A percentile compares a stretch with the other conserved stretches of the same genome.
phyloP scores from a whole-genome alignment of 2,329 filamentous ascomycete genomes.

The Fusarium tricinctum region DNA sequence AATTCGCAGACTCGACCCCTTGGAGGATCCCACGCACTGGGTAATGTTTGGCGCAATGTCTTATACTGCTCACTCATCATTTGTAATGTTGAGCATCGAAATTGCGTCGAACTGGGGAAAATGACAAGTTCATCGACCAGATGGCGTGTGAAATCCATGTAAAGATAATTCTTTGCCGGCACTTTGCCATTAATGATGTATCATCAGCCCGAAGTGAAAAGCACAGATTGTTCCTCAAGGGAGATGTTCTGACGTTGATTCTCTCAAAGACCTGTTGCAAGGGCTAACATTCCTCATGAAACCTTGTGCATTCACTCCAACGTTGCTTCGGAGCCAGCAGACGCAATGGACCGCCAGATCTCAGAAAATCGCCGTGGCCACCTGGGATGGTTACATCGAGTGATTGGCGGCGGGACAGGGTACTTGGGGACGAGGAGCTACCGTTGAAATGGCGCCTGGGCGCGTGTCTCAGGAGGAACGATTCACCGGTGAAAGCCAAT shows the following conservation, averaged over 20 bases:
- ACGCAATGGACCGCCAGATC: slow-evolving; percentile 50
- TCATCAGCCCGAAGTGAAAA: not conserved
- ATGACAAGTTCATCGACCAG: slow-evolving; percentile 39
- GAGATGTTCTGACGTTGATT: not conserved
- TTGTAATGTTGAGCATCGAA: slow-evolving; percentile 42
- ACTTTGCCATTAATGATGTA: not conserved
- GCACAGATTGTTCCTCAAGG: not conserved
- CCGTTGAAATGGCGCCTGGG: slow-evolving; percentile 48
- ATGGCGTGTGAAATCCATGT: slow-evolving; percentile 24
- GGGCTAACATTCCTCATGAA: slow-evolving; percentile 34
- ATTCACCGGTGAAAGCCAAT: slow-evolving; percentile 45
- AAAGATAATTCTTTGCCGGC: not conserved
- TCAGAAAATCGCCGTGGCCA: slow-evolving; percentile 48
- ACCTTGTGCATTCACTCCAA: slow-evolving; percentile 40
- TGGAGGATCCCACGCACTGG: slow-evolving; percentile 38
- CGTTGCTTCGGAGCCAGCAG: slow-evolving; percentile 41
- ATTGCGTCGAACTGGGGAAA: slow-evolving; percentile 36
- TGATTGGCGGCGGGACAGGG: slow-evolving; percentile 39
- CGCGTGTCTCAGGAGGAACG: slow-evolving; percentile 49
- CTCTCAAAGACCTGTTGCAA: slow-evolving; percentile 7
- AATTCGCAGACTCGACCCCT: slow-evolving; percentile 42
- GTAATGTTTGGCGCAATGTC: slow-evolving; percentile 32
- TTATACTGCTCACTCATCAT: slow-evolving; percentile 35
- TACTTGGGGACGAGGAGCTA: slow-evolving; percentile 43
- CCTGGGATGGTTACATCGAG: slow-evolving; percentile 50